These are phyloP conservation scores for Phalaenopsis equestris DNA, from an alignment of 106 monocot species.

Conservation along the genomic window DNA sequence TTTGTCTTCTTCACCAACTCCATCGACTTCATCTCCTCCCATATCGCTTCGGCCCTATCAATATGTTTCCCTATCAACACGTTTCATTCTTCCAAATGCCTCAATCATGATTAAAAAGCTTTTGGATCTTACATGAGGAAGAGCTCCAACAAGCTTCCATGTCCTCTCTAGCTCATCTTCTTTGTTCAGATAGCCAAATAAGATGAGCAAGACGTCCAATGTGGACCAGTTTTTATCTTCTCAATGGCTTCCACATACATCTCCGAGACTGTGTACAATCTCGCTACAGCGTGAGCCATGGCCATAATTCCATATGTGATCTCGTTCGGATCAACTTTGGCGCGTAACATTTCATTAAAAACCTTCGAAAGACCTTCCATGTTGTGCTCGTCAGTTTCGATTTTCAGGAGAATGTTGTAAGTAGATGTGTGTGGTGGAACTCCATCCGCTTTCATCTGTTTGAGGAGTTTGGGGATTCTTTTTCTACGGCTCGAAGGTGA, in stretches of 20 bases:
- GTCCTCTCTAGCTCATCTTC: slow-evolving; percentile 62
- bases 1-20: slow-evolving; percentile 28
- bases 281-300: slow-evolving; percentile 78
- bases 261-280: slow-evolving; percentile 56
- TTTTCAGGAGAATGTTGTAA: slow-evolving; percentile 89
- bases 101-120: slow-evolving; percentile 71
- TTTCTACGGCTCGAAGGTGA: slow-evolving; percentile 52
- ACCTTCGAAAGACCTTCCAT: slow-evolving; percentile 67
- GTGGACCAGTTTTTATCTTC: slow-evolving; percentile 79
- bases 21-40: slow-evolving; percentile 52
- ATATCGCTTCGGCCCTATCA: slow-evolving; percentile 66
- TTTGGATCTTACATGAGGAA: slow-evolving; percentile 67
- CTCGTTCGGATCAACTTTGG: slow-evolving; percentile 71
- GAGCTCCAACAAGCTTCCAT: slow-evolving; percentile 51
- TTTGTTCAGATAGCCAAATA: slow-evolving; percentile 79
- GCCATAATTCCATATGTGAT: slow-evolving; percentile 85
- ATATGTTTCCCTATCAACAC: slow-evolving; percentile 21
- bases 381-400: slow-evolving; percentile 70
- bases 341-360: slow-evolving; percentile 67
- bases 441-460: slow-evolving; percentile 80
- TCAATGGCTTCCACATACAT: slow-evolving; percentile 70
- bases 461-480: slow-evolving; percentile 65
- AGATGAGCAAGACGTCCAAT: slow-evolving; percentile 70
- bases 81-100: slow-evolving; percentile 62
- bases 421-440: slow-evolving; percentile 69